Base-by-base conservation (phyloP, 2,329 filamentous ascomycete genomes). In the Fusarium subglutinans region DNA sequence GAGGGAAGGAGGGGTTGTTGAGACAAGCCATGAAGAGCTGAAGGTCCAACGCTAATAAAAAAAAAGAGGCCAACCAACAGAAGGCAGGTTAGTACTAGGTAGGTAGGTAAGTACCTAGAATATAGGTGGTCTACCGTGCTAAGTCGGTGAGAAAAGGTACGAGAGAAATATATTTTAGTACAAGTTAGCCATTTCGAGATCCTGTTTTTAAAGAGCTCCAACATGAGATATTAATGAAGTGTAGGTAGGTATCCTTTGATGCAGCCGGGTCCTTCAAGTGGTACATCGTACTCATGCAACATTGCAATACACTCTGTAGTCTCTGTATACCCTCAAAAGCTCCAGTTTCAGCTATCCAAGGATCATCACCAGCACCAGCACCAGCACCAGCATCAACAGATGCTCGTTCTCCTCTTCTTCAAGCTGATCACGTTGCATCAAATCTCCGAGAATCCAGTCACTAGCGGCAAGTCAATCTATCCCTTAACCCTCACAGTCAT, bases 321-420 rank as follows among this genome's bases (percentile, higher is more conserved):
- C 47, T 56, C 26, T 67, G 44, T 55, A 55, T 55, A 22, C 37
- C 47, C 17, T 66, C 35, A 43, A 24, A 20, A 33, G 33, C 38
- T 43, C 33, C 50, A 74, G 44, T 61, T 62, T 72, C 63, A 74
- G 71, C 72, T 74, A 43, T 45, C 35, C 72, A 74, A 60, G 63
- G 71, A 65, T 74, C 43, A 43, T 43, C 57, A 50, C 20, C 14
- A 35, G 33, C 26, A 26, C 26, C 26, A 26, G 26, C 33, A 26
- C 26, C 26, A 26, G 26, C 33, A 35, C 33, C 14, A 12, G 30
- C 26, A 28, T 8, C 13, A 35, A 33, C 54, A 33, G 24, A 24
- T 56, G 35, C 20, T 57, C 30, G 12, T 17, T 43, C 40, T 57
- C 56, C 24, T 57, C 38, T 15, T 58, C 55, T 50, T 28, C 41